Evolutionary conservation across 192 early-diverging fungal species (phyloP), one percentile per base, ranked within the genome.

Genomic region (Linnemannia zychae): DNA sequence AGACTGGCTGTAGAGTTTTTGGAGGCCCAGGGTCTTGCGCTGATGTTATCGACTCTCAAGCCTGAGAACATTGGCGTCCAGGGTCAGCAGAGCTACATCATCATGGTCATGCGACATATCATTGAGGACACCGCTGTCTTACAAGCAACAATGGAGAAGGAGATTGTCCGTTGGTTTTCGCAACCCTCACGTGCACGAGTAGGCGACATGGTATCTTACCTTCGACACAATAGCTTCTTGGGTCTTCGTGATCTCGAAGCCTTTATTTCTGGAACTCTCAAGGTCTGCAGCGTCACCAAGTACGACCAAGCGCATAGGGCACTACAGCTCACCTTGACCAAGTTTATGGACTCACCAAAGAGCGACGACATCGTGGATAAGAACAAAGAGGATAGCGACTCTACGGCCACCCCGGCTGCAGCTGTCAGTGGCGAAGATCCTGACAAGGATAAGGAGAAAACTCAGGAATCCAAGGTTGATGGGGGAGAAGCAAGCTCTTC

Each of bases 71-170:
- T 92, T 72, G 91, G 90, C 46, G 94, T 97, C 82, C 90, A 93
- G 50, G 93, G 95, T 20, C 95, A 97, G 75, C 94, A 94, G 40
- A 91, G 93, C 49, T 90, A 97, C 48, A 91, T 95, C 11, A 88
- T 95, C 28, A 95, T 98, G 79, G 95, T 99, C 40, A 79, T 99
- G 70, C 92, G 97, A 3, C 96, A 99, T 76, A 91, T 95, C 18
- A 90, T 98, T 71, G 98, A 99, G 83, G 91, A 93, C 77, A 81
- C 84, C 22, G 76, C 79, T 3, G 90, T 96, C 0, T 84, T 98
- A 71, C 87, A 89, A 72, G 73, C 80, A 63, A 86, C 91, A 9
- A 95, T 99, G 94, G 94, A 95, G 72, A 86, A 90, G 33, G 93
- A 97, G 73, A 92, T 98, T 9, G 89, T 82, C 28, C 88, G 85